phyloP scores from a whole-genome alignment of 306 rosid genomes.

The Prunus mira region DNA sequence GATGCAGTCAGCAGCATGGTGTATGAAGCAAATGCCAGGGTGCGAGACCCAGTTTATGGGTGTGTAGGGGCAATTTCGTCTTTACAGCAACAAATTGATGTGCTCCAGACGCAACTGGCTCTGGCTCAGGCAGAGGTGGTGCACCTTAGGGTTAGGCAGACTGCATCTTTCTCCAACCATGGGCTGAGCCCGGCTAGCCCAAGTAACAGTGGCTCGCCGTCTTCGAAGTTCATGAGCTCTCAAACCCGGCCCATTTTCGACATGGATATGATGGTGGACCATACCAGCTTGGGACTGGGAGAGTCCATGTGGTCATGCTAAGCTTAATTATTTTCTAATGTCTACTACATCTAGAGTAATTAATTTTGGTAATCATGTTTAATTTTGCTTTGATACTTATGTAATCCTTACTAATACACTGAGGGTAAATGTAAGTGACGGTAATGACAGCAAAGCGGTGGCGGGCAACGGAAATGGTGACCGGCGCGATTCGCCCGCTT shows the following conservation, averaged over 20 bases:
- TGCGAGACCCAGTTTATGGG: slow-evolving; percentile 85
- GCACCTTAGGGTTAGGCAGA: slow-evolving; percentile 60
- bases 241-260: slow-evolving; percentile 51
- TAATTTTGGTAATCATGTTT: slow-evolving; percentile 10
- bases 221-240: slow-evolving; percentile 47
- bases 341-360: slow-evolving; percentile 1
- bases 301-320: slow-evolving; percentile 61
- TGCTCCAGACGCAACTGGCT: slow-evolving; percentile 72
- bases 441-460: slow-evolving; percentile 41
- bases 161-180: slow-evolving; percentile 31
- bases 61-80: slow-evolving; percentile 84
- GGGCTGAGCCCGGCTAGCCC: slow-evolving; percentile 62
- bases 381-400: slow-evolving; percentile 1
- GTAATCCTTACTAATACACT: background rate
- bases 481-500: slow-evolving; percentile 57
- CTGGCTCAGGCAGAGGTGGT: slow-evolving; percentile 89
- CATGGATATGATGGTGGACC: slow-evolving; percentile 61
- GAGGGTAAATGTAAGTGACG: background rate
- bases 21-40: slow-evolving; percentile 85
- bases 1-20: slow-evolving; percentile 93
- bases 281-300: slow-evolving; percentile 35
- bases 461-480: slow-evolving; percentile 37
- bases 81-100: slow-evolving; percentile 72
- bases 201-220: slow-evolving; percentile 55
- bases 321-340: slow-evolving; percentile 4